Percentiles rank a stretch among this genome's conserved stretches.
phyloP scores from a whole-genome alignment of 768 basidiomycete genomes.

The Lentinus brumalis region DNA sequence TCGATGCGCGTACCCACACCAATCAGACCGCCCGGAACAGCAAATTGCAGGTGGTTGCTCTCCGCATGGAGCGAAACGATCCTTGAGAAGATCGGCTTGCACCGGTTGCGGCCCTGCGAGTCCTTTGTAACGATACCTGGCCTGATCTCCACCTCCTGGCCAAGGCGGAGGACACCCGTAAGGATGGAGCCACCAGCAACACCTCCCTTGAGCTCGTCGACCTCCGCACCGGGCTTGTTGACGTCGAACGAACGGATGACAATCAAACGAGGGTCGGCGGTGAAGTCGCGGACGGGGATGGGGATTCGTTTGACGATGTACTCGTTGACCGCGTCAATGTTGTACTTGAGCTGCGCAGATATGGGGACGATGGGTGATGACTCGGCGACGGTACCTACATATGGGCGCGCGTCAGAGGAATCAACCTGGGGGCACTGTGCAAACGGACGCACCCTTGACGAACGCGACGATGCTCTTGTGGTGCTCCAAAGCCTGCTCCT shows the following conservation, averaged over 20 bases:
- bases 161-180: constrained; percentile 85
- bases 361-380: constrained; percentile 98
- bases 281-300: constrained; percentile 91
- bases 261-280: constrained; percentile 88
- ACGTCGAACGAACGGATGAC: constrained; percentile 99
- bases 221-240: constrained; percentile 97
- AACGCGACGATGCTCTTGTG: constrained; percentile 95
- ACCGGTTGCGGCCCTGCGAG: constrained; percentile 82
- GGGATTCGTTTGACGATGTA: constrained; percentile 98
- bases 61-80: constrained; percentile 95
- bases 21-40: constrained; percentile 96
- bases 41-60: constrained; percentile 91
- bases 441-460: constrained; percentile 72
- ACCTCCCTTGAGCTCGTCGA: constrained; percentile 96
- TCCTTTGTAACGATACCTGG: constrained; percentile 98
- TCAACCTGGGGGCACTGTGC: too few relatives aligned
- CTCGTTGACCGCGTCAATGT: constrained; percentile 98
- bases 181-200: constrained; percentile 98
- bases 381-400: constrained; percentile 91
- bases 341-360: constrained; percentile 98
- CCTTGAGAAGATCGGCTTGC: constrained; percentile 89
- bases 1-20: constrained; percentile 98
- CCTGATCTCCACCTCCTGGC: constrained; percentile 94
- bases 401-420: not conserved
- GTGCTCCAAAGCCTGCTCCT: constrained; percentile 91